Conservation (phyloP, 768 basidiomycete species). For the Amanita rubescens region DNA sequence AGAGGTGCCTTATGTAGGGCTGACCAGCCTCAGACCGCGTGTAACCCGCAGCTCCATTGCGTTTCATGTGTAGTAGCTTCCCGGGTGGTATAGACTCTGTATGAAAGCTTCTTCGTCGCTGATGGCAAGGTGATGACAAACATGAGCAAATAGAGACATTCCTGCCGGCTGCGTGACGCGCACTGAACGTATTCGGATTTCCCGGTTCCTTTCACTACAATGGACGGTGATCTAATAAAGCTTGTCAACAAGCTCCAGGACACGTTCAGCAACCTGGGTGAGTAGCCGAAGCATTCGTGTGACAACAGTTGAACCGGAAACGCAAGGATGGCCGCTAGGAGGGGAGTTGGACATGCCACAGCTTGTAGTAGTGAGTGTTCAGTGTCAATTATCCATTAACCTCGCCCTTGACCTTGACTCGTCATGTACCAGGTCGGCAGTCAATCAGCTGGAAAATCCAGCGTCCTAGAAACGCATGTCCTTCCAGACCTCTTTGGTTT, state of each 20-base stretch:
- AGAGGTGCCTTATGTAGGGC: too few relatives aligned
- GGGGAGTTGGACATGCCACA: slow-evolving; percentile 93
- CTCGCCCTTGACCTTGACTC: slow-evolving; percentile 9
- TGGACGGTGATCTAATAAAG: slow-evolving; percentile 93
- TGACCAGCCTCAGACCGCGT: too few relatives aligned
- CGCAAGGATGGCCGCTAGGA: slow-evolving; percentile 35
- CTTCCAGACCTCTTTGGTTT: background rate
- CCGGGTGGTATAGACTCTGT: too few relatives aligned
- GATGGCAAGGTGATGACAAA: too few relatives aligned
- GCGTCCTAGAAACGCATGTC: slow-evolving; percentile 89
- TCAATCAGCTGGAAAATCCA: slow-evolving; percentile 95
- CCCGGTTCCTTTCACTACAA: slow-evolving; percentile 26
- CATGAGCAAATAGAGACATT: background rate
- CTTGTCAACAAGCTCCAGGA: slow-evolving; percentile 95
- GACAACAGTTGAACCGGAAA: slow-evolving; percentile 10
- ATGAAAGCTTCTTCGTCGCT: too few relatives aligned
- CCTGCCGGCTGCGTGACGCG: background rate
- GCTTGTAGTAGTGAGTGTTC: slow-evolving; percentile 68
- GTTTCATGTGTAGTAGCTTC: too few relatives aligned
- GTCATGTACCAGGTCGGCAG: slow-evolving; percentile 69
- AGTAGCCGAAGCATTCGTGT: slow-evolving; percentile 20
- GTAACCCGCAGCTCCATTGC: too few relatives aligned
- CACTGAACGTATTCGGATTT: background rate
- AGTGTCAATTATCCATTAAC: background rate
- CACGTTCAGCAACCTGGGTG: slow-evolving; percentile 83